A percentile compares a stretch with the other conserved stretches of the same genome.
Conservation (phyloP, 1,139 yeast species). For the Ogataea hybrid region DNA sequence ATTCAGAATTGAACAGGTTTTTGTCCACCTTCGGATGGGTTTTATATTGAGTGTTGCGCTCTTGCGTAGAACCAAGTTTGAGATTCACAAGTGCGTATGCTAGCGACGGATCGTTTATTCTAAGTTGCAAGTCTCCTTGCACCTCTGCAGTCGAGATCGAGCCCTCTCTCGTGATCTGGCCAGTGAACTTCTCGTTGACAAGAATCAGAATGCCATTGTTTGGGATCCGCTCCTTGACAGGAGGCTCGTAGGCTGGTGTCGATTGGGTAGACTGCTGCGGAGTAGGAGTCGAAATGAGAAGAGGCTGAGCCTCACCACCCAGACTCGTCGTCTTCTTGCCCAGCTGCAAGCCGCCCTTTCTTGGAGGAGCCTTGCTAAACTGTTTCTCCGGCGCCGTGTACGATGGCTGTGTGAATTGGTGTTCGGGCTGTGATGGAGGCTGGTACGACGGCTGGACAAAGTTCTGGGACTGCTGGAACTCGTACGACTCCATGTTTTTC, state of each 20-base stretch:
- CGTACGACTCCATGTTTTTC: conserved; percentile 42
- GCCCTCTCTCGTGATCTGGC: conserved; percentile 84
- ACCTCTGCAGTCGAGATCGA: conserved; percentile 70
- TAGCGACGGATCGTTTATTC: conserved; percentile 71
- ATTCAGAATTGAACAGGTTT: conserved; percentile 53
- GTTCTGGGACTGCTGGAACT: conserved; percentile 23
- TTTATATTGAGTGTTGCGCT: conserved; percentile 67
- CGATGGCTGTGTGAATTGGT: conserved; percentile 16
- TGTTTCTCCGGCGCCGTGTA: conserved; percentile 11
- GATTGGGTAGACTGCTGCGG: conserved; percentile 26
- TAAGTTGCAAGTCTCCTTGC: conserved; percentile 87
- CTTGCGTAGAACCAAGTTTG: conserved; percentile 38
- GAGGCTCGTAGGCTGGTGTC: conserved; percentile 28
- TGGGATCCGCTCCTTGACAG: conserved; percentile 36
- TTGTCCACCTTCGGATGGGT: conserved; percentile 97
- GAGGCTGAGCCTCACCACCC: conserved; percentile 27
- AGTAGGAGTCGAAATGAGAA: conserved; percentile 25
- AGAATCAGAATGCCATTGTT: conserved; percentile 81
- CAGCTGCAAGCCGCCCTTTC: conserved; percentile 78
- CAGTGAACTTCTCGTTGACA: conserved; percentile 73
- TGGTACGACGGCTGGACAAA: conserved; percentile 23
- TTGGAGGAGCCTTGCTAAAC: conserved; percentile 38
- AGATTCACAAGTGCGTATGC: conserved; percentile 67
- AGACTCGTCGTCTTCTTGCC: conserved; percentile 54
- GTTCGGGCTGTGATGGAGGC: conserved; percentile 16